Evolutionary conservation across 2,329 filamentous ascomycete species (phyloP).

Genomic region (Sclerotinia minor): DNA sequence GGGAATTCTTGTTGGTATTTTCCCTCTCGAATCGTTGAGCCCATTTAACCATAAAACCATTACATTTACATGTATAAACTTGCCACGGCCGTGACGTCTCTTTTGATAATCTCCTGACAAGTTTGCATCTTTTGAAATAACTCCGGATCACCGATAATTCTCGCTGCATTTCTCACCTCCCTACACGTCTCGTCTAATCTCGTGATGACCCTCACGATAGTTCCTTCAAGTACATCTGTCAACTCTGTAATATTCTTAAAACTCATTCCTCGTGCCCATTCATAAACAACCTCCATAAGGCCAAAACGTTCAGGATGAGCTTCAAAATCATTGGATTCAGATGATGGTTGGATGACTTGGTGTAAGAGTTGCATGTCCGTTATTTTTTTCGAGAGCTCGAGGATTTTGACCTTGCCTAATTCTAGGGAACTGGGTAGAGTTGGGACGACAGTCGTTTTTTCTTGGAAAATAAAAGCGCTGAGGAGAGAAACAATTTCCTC

Average conservation of each 20-base stretch:
- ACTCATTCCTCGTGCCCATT: slow-evolving; percentile 96
- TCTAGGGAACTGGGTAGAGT: slow-evolving; percentile 80
- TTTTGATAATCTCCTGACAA: slow-evolving; percentile 96
- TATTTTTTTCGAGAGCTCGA: slow-evolving; percentile 88
- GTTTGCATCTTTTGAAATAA: slow-evolving; percentile 96
- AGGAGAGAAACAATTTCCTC: slow-evolving; percentile 94
- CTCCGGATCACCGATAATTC: slow-evolving; percentile 91
- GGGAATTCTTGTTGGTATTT: background rate
- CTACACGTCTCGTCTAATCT: slow-evolving; percentile 92
- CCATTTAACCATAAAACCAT: background rate
- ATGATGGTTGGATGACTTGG: slow-evolving; percentile 86
- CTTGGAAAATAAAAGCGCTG: slow-evolving; percentile 95
- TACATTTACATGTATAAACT: slow-evolving; percentile 78
- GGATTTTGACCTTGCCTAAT: slow-evolving; percentile 78
- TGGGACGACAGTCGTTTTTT: slow-evolving; percentile 84
- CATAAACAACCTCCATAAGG: slow-evolving; percentile 95
- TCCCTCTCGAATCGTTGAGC: background rate
- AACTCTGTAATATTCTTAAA: slow-evolving; percentile 97
- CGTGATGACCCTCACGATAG: slow-evolving; percentile 93
- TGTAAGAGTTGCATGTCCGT: slow-evolving; percentile 85
- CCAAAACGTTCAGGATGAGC: slow-evolving; percentile 79
- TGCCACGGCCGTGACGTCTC: slow-evolving; percentile 89
- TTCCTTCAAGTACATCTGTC: slow-evolving; percentile 95
- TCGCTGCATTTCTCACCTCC: slow-evolving; percentile 94
- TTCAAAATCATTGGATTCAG: slow-evolving; percentile 91